A percentile compares a stretch with the other conserved stretches of the same genome.
phyloP scores from a whole-genome alignment of 495 filamentous ascomycete species.

The Podospora pseudoanserina region DNA sequence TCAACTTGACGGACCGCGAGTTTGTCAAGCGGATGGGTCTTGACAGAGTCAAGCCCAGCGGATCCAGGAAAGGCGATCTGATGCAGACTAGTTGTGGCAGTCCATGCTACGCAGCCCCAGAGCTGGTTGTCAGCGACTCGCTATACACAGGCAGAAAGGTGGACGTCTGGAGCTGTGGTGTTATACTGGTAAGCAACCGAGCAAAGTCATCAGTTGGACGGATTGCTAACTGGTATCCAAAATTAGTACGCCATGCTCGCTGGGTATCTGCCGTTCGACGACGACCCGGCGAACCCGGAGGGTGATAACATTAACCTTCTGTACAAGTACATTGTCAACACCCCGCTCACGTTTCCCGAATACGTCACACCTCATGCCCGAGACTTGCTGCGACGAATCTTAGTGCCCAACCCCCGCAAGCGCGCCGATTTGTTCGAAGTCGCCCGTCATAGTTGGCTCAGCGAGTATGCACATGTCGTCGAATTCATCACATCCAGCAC shows the following conservation, averaged over 20 bases:
- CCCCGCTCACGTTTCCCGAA: constrained; percentile 95
- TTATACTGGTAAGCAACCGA: constrained; percentile 80
- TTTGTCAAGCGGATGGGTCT: constrained; percentile 75
- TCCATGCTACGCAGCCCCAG: constrained; percentile 93
- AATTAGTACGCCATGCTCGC: constrained; percentile 97
- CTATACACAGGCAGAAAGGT: constrained; percentile 97
- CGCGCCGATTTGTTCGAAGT: constrained; percentile 97
- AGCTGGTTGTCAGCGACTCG: constrained; percentile 95
- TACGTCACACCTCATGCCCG: constrained; percentile 97
- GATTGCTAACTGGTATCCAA: constrained; percentile 8
- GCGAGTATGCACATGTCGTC: constrained; percentile 90
- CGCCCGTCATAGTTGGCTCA: constrained; percentile 96
- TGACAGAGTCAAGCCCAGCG: constrained; percentile 58
- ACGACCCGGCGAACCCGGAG: constrained; percentile 97
- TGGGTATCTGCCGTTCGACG: constrained; percentile 97
- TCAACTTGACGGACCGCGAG: constrained; percentile 77
- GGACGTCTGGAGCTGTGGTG: constrained; percentile 98
- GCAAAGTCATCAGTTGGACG: neutral
- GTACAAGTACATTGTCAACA: constrained; percentile 99
- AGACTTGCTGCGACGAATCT: constrained; percentile 84
- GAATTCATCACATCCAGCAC: constrained; percentile 94
- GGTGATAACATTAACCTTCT: constrained; percentile 98
- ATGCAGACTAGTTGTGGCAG: constrained; percentile 84
- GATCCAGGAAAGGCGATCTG: constrained; percentile 63
- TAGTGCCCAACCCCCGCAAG: constrained; percentile 94